Evolutionary conservation across 768 basidiomycete genomes (phyloP), one percentile per base, ranked within the genome.

Genomic region (Lactarius akahatsu): DNA sequence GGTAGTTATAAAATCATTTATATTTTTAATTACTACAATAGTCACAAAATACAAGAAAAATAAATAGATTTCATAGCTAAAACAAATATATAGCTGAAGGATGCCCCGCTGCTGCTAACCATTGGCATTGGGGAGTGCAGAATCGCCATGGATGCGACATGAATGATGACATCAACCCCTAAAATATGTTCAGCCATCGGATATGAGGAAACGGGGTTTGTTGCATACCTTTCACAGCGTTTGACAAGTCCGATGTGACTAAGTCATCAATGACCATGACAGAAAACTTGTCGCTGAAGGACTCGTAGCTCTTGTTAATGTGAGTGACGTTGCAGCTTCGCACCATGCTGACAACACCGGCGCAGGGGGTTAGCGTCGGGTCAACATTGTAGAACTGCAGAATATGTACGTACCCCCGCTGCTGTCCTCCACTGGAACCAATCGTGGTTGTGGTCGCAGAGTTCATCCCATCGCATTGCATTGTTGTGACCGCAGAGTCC

Each of bases 391-490:
- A 30, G 8, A 11, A 20, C 15, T 16, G 9, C 18, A 32, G 20
- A 3, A 18, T 7, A n/a, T 38, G 34, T 16, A 38, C 69, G 20
- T 57, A 75, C 80, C 81, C 85, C 69, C 80, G n/a, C n/a, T n/a
- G n/a, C n/a, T n/a, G n/a, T n/a, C n/a, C n/a, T n/a, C n/a, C n/a
- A n/a, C n/a, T n/a, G n/a, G n/a, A n/a, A n/a, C n/a, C n/a, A n/a
- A n/a, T n/a, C n/a, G n/a, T n/a, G n/a, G n/a, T n/a, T n/a, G n/a
- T n/a, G n/a, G n/a, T n/a, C n/a, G n/a, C n/a, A n/a, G n/a, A n/a
- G n/a, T n/a, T n/a, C n/a, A n/a, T n/a, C n/a, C n/a, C n/a, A n/a
- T n/a, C n/a, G n/a, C n/a, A n/a, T n/a, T n/a, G n/a, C n/a, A n/a
- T n/a, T n/a, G n/a, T n/a, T n/a, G n/a, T n/a, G n/a, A n/a, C n/a